Base-by-base conservation (phyloP, 208 protist genomes). In the Acanthamoeba lenticulata region DNA sequence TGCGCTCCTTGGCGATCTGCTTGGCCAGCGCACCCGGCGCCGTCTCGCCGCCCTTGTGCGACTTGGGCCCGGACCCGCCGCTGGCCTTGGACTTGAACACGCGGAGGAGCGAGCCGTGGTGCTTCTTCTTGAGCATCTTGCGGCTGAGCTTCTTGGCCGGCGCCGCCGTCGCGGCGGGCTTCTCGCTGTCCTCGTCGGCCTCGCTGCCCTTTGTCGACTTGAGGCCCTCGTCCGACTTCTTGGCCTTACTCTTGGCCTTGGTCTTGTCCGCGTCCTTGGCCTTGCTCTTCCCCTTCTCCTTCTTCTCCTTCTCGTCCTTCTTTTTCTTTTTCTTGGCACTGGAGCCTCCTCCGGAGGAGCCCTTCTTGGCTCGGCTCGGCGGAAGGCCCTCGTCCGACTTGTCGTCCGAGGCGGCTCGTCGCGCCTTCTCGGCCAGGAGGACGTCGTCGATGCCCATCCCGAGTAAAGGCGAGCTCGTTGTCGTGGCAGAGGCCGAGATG, bases 71-170 rank as follows among this genome's bases (percentile, higher is more conserved):
- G n/a, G n/a, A n/a, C n/a, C n/a, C n/a, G n/a, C n/a, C n/a, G n/a
- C n/a, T 47, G 40, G 69, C 69, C 69, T 79, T 79, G 69, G 19
- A 19, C 38, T 79, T 79, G 69, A 79, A 79, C 38, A 79, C 69
- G 69, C 69, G 69, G 34, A 79, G 69, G 34, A 79, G 69, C 69
- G 69, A 79, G 5, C 69, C 69, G 69, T 79, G 69, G 36, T 21
- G 11, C 52, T 79, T 79, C 69, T 45, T 79, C 40, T 45, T 40
- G 34, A 79, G 27, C 69, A 45, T 45, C 69, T 45, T 40, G 5
- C 69, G 69, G 69, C 69, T 79, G 15, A 79, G 38, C 69, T 79
- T 79, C 32, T 79, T 79, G 52, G 52, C 21, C 21, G 52, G n/a
- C n/a, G n/a, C n/a, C n/a, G n/a, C n/a, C n/a, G 5, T 67, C 2